These are phyloP conservation scores for Trametes meyenii DNA, from an alignment of 768 basidiomycete genomes.

Conservation along the genomic window DNA sequence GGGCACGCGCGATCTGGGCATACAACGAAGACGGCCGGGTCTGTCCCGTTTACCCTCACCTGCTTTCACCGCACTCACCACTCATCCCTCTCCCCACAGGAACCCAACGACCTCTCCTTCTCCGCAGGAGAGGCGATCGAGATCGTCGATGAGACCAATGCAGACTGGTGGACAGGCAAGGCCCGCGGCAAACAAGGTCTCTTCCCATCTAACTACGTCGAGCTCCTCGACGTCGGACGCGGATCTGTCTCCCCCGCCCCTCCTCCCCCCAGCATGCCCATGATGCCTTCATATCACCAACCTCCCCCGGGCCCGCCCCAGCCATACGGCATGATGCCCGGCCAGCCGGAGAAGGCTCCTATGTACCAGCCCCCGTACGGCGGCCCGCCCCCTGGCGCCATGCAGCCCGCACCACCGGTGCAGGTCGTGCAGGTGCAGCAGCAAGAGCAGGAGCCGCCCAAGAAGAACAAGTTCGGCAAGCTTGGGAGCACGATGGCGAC, in stretches of 20 bases:
- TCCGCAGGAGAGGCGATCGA: slow-evolving; percentile 75
- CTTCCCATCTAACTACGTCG: slow-evolving; percentile 78
- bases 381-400: slow-evolving; percentile 25
- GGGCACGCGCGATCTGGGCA: slow-evolving; percentile 63
- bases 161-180: slow-evolving; percentile 86
- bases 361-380: slow-evolving; percentile 34
- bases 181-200: slow-evolving; percentile 67
- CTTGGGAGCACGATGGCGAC: slow-evolving; percentile 56
- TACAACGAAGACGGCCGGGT: slow-evolving; percentile 66
- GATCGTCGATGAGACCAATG: slow-evolving; percentile 76
- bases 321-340: slow-evolving; percentile 39
- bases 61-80: background rate
- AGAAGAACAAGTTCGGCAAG: slow-evolving; percentile 61
- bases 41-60: slow-evolving; percentile 22
- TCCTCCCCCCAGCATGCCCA: slow-evolving; percentile 4
- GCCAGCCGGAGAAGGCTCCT: slow-evolving; percentile 28
- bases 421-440: slow-evolving; percentile 40
- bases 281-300: slow-evolving; percentile 14
- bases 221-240: slow-evolving; percentile 47
- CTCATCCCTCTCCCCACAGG: slow-evolving; percentile 43
- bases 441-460: slow-evolving; percentile 50
- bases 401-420: slow-evolving; percentile 17
- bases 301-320: slow-evolving; percentile 40
- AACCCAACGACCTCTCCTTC: slow-evolving; percentile 82
- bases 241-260: slow-evolving; percentile 26